These are phyloP conservation scores for Aspergillus texensis DNA, from an alignment of 2,329 filamentous ascomycete species.

Conservation along the genomic window DNA sequence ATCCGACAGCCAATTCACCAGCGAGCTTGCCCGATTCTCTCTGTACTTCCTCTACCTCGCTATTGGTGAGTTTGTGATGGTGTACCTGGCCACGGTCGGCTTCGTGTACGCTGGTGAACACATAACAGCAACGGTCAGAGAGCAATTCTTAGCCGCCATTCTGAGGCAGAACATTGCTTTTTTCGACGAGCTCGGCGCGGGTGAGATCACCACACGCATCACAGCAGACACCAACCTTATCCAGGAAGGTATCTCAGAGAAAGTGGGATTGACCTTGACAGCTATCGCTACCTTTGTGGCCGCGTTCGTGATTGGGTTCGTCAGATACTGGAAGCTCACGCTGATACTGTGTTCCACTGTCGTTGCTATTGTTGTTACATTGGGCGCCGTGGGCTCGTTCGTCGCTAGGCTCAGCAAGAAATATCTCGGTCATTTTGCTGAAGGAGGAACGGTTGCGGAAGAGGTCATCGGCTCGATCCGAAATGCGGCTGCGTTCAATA, in stretches of 20 bases:
- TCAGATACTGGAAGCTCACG: slow-evolving; percentile 82
- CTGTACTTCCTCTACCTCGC: slow-evolving; percentile 63
- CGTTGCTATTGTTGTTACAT: slow-evolving; percentile 68
- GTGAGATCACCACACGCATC: slow-evolving; percentile 82
- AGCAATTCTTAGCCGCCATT: slow-evolving; percentile 74
- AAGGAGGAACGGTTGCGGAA: slow-evolving; percentile 49
- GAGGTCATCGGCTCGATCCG: slow-evolving; percentile 53
- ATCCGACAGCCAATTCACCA: neutral
- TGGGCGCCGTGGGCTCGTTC: slow-evolving; percentile 51
- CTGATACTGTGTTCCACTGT: slow-evolving; percentile 75
- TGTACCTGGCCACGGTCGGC: slow-evolving; percentile 75
- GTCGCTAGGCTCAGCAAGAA: neutral
- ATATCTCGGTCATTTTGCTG: slow-evolving; percentile 4
- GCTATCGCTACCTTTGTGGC: slow-evolving; percentile 74
- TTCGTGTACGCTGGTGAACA: slow-evolving; percentile 79
- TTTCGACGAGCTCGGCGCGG: slow-evolving; percentile 81
- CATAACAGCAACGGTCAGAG: slow-evolving; percentile 69
- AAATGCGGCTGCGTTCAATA: slow-evolving; percentile 21
- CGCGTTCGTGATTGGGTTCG: slow-evolving; percentile 78
- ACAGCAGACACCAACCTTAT: slow-evolving; percentile 83
- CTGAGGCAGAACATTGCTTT: slow-evolving; percentile 80
- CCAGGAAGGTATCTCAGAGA: slow-evolving; percentile 83
- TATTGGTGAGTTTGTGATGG: slow-evolving; percentile 69
- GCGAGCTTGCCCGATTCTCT: neutral
- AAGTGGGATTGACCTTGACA: slow-evolving; percentile 69